A percentile compares a stretch with the other conserved stretches of the same genome.
These are phyloP conservation scores for Aspergillus neotritici DNA, from an alignment of 2,329 filamentous ascomycete species.

Conservation along the genomic window DNA sequence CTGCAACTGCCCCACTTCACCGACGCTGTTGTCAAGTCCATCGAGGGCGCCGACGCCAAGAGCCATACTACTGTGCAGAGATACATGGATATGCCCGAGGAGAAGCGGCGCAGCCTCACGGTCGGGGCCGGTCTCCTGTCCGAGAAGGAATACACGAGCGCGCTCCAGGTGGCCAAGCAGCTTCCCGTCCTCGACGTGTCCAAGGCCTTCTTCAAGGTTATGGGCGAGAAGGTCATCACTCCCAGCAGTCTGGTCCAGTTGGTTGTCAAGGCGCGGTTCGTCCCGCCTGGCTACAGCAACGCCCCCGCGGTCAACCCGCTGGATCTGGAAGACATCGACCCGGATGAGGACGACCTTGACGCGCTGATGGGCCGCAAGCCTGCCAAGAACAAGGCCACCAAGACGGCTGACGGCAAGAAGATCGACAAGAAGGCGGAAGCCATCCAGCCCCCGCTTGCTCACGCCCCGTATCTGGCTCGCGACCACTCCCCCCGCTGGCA, in stretches of 20 bases:
- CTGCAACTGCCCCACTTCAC: conserved; percentile 88
- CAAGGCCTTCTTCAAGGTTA: conserved; percentile 97
- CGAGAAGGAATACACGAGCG: conserved; percentile 69
- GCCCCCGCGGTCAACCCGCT: conserved; percentile 68
- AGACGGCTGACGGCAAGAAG: conserved; percentile 49
- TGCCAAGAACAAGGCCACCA: conserved; percentile 59
- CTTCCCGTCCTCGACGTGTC: conserved; percentile 78
- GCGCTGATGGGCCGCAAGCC: conserved; percentile 69
- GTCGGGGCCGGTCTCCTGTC: conserved; percentile 65
- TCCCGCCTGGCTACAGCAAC: conserved; percentile 74
- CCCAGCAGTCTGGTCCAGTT: conserved; percentile 89
- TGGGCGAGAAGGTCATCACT: conserved; percentile 87
- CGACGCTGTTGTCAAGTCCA: conserved; percentile 46
- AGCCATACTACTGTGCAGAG: conserved; percentile 73
- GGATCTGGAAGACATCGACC: conserved; percentile 86
- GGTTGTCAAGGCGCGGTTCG: conserved; percentile 88
- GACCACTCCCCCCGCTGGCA: conserved; percentile 90
- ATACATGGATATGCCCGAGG: conserved; percentile 79
- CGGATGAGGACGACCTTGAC: conserved; percentile 85
- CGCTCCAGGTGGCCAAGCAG: conserved; percentile 71
- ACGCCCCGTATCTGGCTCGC: conserved; percentile 83
- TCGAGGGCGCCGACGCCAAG: conserved; percentile 58
- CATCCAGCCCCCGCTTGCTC: conserved; percentile 75
- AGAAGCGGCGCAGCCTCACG: conserved; percentile 64
- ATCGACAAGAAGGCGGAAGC: conserved; percentile 56